Conservation (phyloP, 176 grass and related monocot species). For the Oryza brachyantha region DNA sequence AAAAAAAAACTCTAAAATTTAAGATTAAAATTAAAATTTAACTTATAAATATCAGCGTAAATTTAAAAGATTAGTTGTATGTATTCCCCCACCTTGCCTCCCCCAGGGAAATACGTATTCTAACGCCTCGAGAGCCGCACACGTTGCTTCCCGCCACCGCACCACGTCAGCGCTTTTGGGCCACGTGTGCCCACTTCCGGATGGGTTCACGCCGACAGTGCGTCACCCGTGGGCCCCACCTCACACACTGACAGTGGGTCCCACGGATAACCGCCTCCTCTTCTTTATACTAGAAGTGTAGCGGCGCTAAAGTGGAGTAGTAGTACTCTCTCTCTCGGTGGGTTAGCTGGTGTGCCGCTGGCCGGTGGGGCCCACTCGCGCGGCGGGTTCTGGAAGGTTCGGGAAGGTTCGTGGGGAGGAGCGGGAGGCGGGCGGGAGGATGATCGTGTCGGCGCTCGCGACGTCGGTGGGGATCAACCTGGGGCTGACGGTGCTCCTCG, state of each 20-base stretch:
- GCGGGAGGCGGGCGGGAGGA: too few species aligned
- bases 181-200: neutral
- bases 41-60: too few species aligned
- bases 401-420: neutral
- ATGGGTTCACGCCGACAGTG: conserved; percentile 18
- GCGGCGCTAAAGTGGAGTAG: too few species aligned
- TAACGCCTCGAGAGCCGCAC: neutral
- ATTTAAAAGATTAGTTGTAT: too few species aligned
- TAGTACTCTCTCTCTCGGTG: too few species aligned
- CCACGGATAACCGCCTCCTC: neutral
- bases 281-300: too few species aligned
- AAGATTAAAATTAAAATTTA: too few species aligned
- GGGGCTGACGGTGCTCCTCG: conserved; percentile 64
- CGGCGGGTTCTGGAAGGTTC: neutral
- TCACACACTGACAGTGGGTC: neutral
- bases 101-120: neutral
- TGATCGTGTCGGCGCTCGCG: conserved; percentile 87
- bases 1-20: too few species aligned
- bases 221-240: neutral
- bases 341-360: too few species aligned
- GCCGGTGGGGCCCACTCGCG: conserved; percentile 22
- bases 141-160: neutral
- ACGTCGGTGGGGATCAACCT: conserved; percentile 94
- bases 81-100: too few species aligned
- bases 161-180: neutral